Base-by-base conservation (phyloP, 1,284 basidiomycete genomes). In the Somion occarium region DNA sequence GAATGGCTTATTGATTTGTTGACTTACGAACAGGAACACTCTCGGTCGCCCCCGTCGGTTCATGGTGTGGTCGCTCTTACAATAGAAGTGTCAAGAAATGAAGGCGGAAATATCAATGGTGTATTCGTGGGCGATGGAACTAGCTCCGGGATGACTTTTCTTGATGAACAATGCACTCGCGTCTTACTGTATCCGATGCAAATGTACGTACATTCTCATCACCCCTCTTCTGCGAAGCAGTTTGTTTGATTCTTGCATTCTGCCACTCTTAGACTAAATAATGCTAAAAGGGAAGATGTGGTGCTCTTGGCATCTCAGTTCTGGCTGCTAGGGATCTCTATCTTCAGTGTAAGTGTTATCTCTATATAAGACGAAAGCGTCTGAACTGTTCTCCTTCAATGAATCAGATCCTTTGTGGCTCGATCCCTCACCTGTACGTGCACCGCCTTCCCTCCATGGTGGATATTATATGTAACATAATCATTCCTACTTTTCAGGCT, bases 251-350 rank as follows among this genome's bases (percentile, higher is more conserved):
- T 50, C 43, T n/a, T 43, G 38, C 11, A 11, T 34, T 24, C 37
- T 25, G 19, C 49, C 45, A n/a, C 22, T 46, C 37, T 2, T 45
- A 81, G 79, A 20, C 61, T 80, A 38, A 59, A 66, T n/a, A 73
- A 78, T 49, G 69, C 73, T 4, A 69, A 66, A 24, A 69, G 78
- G 5, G 80, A 83, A 57, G 79, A 81, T 50, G 59, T 78, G 2
- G 70, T 78, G 1, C 69, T 78, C 49, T 65, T 82, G 15, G 65
- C 71, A 15, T 65, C 79, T 3, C 80, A 83, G 54, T 76, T 83
- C 59, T 83, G 80, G 80, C 68, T 83, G 2, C 69, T 83, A 23
- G 72, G 69, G 0, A 70, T 83, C n/a, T 80, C 80, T 1, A 57
- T 76, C 15, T 68, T 76, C 44, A 78, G 75, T 2, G 64, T 70